A percentile compares a stretch with the other conserved stretches of the same genome.
Evolutionary conservation across 1,284 basidiomycete genomes (phyloP).

Genomic region (Tilletia walkeri): DNA sequence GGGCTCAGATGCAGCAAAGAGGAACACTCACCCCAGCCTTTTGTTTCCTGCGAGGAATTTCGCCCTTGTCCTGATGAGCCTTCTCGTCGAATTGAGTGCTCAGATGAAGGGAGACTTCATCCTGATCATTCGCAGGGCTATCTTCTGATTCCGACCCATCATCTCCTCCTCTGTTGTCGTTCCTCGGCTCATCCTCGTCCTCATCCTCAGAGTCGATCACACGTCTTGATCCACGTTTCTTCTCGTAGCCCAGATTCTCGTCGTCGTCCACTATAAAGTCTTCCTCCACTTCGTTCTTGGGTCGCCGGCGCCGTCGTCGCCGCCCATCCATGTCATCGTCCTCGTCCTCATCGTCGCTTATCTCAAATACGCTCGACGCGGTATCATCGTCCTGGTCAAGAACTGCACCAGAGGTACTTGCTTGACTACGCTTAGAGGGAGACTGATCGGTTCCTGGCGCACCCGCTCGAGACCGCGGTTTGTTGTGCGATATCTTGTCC

Average conservation of each 20-base stretch:
- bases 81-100: background rate
- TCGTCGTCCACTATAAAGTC: background rate
- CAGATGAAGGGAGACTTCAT: conserved; percentile 1
- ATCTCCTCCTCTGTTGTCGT: background rate
- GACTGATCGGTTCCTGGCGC: background rate
- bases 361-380: background rate
- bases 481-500: background rate
- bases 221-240: background rate
- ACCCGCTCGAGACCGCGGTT: background rate
- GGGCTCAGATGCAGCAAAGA: background rate
- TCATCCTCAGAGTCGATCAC: background rate
- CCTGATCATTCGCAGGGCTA: background rate
- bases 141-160: background rate
- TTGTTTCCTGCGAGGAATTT: background rate
- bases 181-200: background rate
- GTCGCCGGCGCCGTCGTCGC: background rate
- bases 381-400: background rate
- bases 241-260: background rate
- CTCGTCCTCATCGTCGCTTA: conserved; percentile 1
- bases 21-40: background rate
- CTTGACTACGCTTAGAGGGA: background rate
- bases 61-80: background rate
- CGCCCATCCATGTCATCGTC: background rate
- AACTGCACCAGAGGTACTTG: background rate
- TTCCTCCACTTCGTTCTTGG: background rate